phyloP scores from a whole-genome alignment of 208 protist species.

The Leishmania gerbilli region DNA sequence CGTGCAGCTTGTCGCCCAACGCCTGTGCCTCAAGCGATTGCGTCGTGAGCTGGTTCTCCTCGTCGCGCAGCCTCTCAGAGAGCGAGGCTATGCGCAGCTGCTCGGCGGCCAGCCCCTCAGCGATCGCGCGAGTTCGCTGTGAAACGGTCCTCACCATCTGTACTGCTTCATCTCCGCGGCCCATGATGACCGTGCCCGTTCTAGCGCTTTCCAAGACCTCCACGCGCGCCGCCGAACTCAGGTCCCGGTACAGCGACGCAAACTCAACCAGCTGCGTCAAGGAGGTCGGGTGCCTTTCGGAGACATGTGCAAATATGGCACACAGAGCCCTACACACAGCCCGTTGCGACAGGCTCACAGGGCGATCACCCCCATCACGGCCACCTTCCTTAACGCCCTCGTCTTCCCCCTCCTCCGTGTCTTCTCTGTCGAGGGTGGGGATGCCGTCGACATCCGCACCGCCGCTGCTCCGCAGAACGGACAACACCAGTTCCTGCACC shows the following conservation, averaged over 20 bases:
- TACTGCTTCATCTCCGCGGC: constrained; percentile 34
- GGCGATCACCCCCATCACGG: constrained; percentile 7
- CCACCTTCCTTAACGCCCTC: not conserved
- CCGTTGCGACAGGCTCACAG: constrained; percentile 14
- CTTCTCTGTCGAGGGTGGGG: constrained; percentile 18
- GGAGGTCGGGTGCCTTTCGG: constrained; percentile 28
- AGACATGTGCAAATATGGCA: constrained; percentile 19
- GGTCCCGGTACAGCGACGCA: constrained; percentile 24
- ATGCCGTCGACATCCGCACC: constrained; percentile 13
- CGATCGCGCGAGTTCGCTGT: constrained; percentile 38
- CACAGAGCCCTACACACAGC: constrained; percentile 27
- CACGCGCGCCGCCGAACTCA: constrained; percentile 17
- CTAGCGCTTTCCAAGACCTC: constrained; percentile 26
- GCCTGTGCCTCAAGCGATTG: constrained; percentile 28
- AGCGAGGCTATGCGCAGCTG: constrained; percentile 29
- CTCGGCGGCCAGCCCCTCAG: constrained; percentile 44
- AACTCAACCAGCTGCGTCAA: constrained; percentile 28
- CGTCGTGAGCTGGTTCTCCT: constrained; percentile 21
- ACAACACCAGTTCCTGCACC: constrained; percentile 44
- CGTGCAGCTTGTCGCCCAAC: constrained; percentile 17
- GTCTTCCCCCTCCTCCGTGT: not conserved
- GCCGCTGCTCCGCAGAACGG: constrained; percentile 27
- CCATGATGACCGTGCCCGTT: constrained; percentile 28
- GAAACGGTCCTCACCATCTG: constrained; percentile 47
- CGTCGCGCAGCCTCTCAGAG: constrained; percentile 21